These are phyloP conservation scores for Tricholoma hemisulphureum DNA, from an alignment of 768 basidiomycete species.

Conservation along the genomic window DNA sequence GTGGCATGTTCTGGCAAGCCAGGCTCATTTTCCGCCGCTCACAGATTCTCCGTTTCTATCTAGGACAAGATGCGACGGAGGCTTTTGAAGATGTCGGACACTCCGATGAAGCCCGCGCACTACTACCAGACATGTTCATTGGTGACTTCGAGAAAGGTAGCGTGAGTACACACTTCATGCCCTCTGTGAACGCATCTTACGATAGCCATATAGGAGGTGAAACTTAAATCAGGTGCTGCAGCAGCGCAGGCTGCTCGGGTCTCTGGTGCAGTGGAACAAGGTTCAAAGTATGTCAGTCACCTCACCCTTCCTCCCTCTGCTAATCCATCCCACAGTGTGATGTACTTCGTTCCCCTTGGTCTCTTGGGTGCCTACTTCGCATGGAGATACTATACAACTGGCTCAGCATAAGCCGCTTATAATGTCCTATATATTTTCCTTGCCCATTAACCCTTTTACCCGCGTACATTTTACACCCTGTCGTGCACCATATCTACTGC, in stretches of 20 bases:
- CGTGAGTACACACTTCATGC: slow-evolving; percentile 40
- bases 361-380: slow-evolving; percentile 85
- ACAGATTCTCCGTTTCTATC: slow-evolving; percentile 13
- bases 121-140: slow-evolving; percentile 75
- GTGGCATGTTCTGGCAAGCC: slow-evolving; percentile 32
- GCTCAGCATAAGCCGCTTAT: slow-evolving; percentile 37
- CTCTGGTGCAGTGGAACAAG: slow-evolving; percentile 55
- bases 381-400: slow-evolving; percentile 71
- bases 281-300: slow-evolving; percentile 56
- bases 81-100: slow-evolving; percentile 99
- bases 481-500: slow-evolving; percentile 6
- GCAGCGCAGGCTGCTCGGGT: slow-evolving; percentile 46
- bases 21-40: slow-evolving; percentile 6
- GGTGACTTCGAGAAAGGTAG: slow-evolving; percentile 77
- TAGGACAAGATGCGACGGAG: slow-evolving; percentile 94
- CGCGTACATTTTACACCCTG: background rate
- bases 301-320: slow-evolving; percentile 11
- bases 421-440: slow-evolving; percentile 8
- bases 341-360: slow-evolving; percentile 82
- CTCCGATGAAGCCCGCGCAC: slow-evolving; percentile 92
- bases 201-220: slow-evolving; percentile 39
- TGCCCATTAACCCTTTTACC: background rate
- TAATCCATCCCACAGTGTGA: slow-evolving; percentile 44
- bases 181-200: slow-evolving; percentile 6
- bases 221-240: slow-evolving; percentile 52